Evolutionary conservation across 352 stramenopile species (phyloP).

Genomic region (Globisporangium nunn): DNA sequence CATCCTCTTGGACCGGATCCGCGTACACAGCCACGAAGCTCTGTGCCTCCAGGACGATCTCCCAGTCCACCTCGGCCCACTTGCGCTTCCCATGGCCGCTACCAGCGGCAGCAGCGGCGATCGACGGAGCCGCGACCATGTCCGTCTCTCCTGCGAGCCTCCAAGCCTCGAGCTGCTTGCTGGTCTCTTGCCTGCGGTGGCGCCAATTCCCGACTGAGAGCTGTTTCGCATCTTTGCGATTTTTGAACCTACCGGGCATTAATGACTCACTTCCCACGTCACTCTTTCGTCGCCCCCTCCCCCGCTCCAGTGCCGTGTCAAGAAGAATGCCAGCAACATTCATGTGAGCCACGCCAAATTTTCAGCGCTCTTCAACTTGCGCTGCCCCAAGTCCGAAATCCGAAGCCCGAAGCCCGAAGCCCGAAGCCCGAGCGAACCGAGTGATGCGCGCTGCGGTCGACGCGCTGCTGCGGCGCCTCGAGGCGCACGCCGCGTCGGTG

Average conservation of each 20-base stretch:
- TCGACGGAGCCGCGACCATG: background rate
- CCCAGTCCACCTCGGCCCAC: constrained; percentile 65
- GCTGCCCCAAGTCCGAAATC: no score
- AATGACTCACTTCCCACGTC: background rate
- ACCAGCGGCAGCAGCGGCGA: background rate
- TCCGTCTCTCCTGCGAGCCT: no score
- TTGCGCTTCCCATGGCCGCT: constrained; percentile 34
- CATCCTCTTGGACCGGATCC: constrained; percentile 2
- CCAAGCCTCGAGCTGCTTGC: background rate
- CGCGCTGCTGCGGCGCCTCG: constrained; percentile 28
- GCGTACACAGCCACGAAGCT: constrained; percentile 61
- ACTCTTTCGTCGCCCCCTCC: no score
- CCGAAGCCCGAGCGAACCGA: no score
- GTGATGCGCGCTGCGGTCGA: constrained; percentile 21
- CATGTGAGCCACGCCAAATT: no score
- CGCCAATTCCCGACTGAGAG: background rate
- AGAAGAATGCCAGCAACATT: no score
- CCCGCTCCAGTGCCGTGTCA: no score
- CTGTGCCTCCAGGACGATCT: constrained; percentile 53
- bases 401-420: no score
- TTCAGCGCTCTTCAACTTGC: no score
- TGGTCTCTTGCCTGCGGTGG: background rate
- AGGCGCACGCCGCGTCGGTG: constrained; percentile 16
- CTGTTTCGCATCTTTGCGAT: no score
- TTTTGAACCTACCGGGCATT: background rate